Evolutionary conservation across 2,329 filamentous ascomycete species (phyloP).

Genomic region (Paracoccidioides brasiliensis): DNA sequence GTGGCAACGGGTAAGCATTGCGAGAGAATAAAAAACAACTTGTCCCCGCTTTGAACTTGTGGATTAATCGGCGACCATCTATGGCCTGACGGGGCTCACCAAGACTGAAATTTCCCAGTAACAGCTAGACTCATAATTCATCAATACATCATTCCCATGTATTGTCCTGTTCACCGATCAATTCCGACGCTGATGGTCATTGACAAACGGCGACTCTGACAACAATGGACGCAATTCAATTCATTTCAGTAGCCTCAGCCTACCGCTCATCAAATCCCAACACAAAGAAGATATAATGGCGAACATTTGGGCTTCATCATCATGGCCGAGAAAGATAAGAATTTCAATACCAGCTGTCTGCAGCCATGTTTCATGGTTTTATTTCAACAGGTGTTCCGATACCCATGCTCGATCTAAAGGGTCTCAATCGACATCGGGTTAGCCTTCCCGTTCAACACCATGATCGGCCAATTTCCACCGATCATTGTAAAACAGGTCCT

Average conservation of each 20-base stretch:
- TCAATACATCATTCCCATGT: conserved; percentile 55
- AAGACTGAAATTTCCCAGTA: conserved; percentile 56
- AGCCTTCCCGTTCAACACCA: conserved; percentile 62
- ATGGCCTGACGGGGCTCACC: conserved; percentile 54
- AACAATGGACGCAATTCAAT: conserved; percentile 49
- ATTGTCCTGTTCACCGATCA: conserved; percentile 50
- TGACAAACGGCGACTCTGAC: conserved; percentile 58
- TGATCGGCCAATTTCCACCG: conserved; percentile 57
- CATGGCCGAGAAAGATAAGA: conserved; percentile 66
- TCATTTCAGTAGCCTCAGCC: conserved; percentile 48
- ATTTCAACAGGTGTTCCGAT: conserved; percentile 31
- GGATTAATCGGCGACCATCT: conserved; percentile 55
- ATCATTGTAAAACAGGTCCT: conserved; percentile 44
- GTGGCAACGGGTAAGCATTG: too few species aligned
- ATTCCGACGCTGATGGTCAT: conserved; percentile 56
- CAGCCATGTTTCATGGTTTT: not conserved
- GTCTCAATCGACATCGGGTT: conserved; percentile 63
- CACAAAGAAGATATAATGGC: conserved; percentile 40
- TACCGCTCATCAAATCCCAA: conserved; percentile 47
- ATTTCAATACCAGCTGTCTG: not conserved
- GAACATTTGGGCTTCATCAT: conserved; percentile 64
- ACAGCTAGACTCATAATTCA: conserved; percentile 46
- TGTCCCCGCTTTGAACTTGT: not conserved
- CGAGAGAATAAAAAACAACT: too few species aligned
- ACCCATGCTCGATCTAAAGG: conserved; percentile 62